phyloP scores from a whole-genome alignment of 2,329 filamentous ascomycete genomes.

The Cladosporium velox region DNA sequence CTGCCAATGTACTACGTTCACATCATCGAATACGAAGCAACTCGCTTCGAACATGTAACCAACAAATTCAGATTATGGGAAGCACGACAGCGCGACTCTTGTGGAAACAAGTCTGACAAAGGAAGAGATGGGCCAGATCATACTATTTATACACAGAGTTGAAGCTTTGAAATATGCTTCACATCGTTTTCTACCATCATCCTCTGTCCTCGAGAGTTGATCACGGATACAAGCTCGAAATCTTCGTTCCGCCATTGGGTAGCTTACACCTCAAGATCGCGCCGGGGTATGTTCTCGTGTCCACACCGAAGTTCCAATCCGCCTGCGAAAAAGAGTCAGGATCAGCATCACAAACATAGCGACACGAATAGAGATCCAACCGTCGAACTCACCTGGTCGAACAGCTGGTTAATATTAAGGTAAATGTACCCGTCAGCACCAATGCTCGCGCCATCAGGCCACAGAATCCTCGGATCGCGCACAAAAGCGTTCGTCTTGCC shows the following conservation, averaged over 20 bases:
- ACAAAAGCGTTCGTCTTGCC: slow-evolving; percentile 43
- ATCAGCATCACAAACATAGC: slow-evolving; percentile 19
- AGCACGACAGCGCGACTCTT: not conserved
- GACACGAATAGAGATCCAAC: too few relatives aligned
- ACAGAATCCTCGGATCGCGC: slow-evolving; percentile 47
- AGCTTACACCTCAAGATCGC: slow-evolving; percentile 49
- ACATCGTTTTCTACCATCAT: not conserved
- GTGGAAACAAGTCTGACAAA: not conserved
- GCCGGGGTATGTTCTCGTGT: slow-evolving; percentile 46
- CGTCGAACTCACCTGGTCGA: slow-evolving; percentile 39
- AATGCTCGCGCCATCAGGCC: slow-evolving; percentile 47
- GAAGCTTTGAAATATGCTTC: not conserved
- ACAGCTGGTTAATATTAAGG: slow-evolving; percentile 53
- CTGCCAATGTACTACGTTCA: not conserved
- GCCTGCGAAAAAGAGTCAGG: slow-evolving; percentile 22
- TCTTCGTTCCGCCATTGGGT: slow-evolving; percentile 45
- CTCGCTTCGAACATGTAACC: not conserved
- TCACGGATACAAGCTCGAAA: slow-evolving; percentile 30
- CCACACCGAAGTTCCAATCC: slow-evolving; percentile 49
- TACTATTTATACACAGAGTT: not conserved
- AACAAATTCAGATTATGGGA: not conserved
- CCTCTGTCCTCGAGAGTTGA: not conserved
- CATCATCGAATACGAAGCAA: not conserved
- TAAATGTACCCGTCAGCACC: slow-evolving; percentile 51
- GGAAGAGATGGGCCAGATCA: not conserved